Conservation (phyloP, 2,329 filamentous ascomycete genomes). For the Cladophialophora bantiana region DNA sequence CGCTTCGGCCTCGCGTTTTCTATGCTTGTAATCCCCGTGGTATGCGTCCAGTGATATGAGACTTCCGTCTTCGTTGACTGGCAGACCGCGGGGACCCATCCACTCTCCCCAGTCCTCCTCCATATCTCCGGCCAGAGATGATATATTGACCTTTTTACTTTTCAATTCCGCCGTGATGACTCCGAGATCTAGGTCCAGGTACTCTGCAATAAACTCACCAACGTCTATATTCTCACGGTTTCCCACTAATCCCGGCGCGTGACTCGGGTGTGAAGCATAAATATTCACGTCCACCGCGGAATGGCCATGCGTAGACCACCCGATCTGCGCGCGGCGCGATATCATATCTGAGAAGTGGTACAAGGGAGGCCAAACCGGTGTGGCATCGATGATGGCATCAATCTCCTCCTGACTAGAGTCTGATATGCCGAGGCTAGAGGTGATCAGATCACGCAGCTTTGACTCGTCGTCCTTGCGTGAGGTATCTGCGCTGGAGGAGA, state of each 20-base stretch:
- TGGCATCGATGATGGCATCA: slow-evolving; percentile 64
- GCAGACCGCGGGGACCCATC: slow-evolving; percentile 52
- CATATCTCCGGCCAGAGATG: slow-evolving; percentile 1
- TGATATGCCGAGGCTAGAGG: slow-evolving; percentile 75
- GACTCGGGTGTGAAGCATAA: slow-evolving; percentile 76
- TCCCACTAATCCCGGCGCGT: slow-evolving; percentile 70
- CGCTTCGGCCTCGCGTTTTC: slow-evolving; percentile 37
- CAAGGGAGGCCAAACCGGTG: slow-evolving; percentile 61
- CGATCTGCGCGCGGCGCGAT: slow-evolving; percentile 85
- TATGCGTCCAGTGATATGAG: slow-evolving; percentile 49
- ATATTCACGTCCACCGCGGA: slow-evolving; percentile 95
- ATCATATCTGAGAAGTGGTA: slow-evolving; percentile 82
- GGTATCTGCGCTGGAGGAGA: slow-evolving; percentile 47
- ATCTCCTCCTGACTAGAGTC: slow-evolving; percentile 78
- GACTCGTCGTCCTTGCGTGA: slow-evolving; percentile 34
- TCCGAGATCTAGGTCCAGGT: slow-evolving; percentile 80
- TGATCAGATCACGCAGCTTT: slow-evolving; percentile 62
- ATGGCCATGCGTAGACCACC: slow-evolving; percentile 95
- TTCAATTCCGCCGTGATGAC: slow-evolving; percentile 77
- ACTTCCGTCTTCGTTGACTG: slow-evolving; percentile 44
- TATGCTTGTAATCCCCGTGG: slow-evolving; percentile 52
- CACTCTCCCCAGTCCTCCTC: slow-evolving; percentile 43
- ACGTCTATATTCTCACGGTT: slow-evolving; percentile 97
- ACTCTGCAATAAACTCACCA: slow-evolving; percentile 78
- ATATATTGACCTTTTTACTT: slow-evolving; percentile 40